Base-by-base conservation (phyloP, 805 yeast species). In the Yarrowia hollandica region DNA sequence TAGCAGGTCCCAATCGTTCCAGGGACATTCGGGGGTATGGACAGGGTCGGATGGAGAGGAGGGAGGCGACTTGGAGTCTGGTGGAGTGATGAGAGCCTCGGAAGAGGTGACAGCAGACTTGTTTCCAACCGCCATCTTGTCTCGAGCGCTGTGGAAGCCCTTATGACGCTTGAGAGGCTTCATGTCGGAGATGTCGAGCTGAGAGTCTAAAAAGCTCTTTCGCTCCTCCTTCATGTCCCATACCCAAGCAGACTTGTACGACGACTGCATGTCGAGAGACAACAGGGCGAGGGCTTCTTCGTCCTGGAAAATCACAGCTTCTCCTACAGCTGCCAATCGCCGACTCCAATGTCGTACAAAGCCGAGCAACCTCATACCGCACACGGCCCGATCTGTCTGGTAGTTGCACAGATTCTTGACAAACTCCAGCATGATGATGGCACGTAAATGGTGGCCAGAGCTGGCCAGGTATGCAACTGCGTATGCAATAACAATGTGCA, bases 251-350 rank as follows among this genome's bases (percentile, higher is more conserved):
- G 38, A 61, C 16, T 28, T 26, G 25, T 55, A 41, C 15, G 42
- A 16, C 11, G 59, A 41, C 60, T 62, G 64, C 42, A 62, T 33
- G 34, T 62, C 62, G 23, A 60, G 48, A 1, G 63, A 61, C 33
- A 62, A 22, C 5, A 62, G 52, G 5, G 65, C 65, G 9, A 62
- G 34, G 2, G 60, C 54, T 25, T 63, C 64, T 12, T 56, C 52
- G 33, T 62, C 64, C 33, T 28, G 42, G 38, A 55, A 48, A 8
- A 62, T 60, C 21, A 26, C 26, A 10, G 44, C 30, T 1, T 19
- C 33, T 6, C 35, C 39, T 11, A 46, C 56, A 6, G 44, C 38
- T 2, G 31, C 41, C 12, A 35, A 39, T 1, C 52, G 55, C 2
- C 35, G 15, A 12, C 16, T n/a, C 50, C 63, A 35, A 28, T 50